Conservation (phyloP, 345 rosid species). For the Citrus mangshanensis region DNA sequence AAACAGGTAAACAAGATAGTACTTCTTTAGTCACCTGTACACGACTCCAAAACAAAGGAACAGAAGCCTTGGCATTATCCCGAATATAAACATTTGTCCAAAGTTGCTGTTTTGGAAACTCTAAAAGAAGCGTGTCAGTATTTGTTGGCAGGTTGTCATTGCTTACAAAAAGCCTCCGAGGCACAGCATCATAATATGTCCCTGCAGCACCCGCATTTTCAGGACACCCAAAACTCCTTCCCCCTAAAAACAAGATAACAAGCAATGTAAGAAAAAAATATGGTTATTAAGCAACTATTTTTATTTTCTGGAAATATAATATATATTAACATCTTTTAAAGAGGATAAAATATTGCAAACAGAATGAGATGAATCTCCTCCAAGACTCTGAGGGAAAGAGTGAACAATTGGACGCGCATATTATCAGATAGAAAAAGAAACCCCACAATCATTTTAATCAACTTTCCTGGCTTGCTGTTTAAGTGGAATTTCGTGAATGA, state of each 20-base stretch:
- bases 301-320: not conserved
- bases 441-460: not conserved
- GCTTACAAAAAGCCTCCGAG: constrained; percentile 56
- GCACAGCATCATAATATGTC: constrained; percentile 73
- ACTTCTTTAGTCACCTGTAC: constrained; percentile 49
- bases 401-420: not conserved
- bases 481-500: too few relatives aligned
- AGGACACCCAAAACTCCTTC: constrained; percentile 56
- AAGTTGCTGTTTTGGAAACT: constrained; percentile 64
- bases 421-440: not conserved
- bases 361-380: not conserved
- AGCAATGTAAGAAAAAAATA: not conserved
- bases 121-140: constrained; percentile 65
- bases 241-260: constrained; percentile 42
- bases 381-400: not conserved
- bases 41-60: constrained; percentile 72
- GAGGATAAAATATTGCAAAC: not conserved
- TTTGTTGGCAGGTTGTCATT: constrained; percentile 57
- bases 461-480: too few relatives aligned
- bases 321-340: not conserved
- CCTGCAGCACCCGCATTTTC: constrained; percentile 75
- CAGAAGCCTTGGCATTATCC: constrained; percentile 62
- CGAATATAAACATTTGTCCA: constrained; percentile 61
- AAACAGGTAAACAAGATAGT: constrained; percentile 8
- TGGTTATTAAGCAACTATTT: not conserved